Conservation (phyloP, 306 rosid genomes). For the Arachis hypogaea region DNA sequence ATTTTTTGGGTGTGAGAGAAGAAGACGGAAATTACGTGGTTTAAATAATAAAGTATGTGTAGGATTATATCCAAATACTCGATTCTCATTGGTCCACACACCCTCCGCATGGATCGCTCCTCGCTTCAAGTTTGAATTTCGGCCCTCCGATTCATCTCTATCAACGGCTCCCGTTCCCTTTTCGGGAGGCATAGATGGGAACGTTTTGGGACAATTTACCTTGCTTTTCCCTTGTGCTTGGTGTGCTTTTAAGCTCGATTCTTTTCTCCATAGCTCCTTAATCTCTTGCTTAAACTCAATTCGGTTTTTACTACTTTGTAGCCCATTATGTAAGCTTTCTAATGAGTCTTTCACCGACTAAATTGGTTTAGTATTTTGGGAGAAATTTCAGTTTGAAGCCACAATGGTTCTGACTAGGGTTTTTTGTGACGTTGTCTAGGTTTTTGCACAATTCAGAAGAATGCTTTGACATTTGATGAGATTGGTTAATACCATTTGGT, state of each 20-base stretch:
- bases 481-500: neutral
- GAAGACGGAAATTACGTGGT: conserved; percentile 47
- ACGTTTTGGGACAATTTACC: conserved; percentile 15
- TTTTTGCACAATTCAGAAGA: conserved; percentile 44
- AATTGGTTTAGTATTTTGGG: conserved; percentile 13
- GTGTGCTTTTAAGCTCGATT: conserved; percentile 80
- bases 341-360: conserved; percentile 8
- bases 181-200: conserved; percentile 32
- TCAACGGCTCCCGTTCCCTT: conserved; percentile 53
- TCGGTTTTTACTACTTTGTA: conserved; percentile 37
- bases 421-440: conserved; percentile 60
- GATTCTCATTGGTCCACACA: conserved; percentile 56
- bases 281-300: conserved; percentile 2
- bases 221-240: conserved; percentile 19
- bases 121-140: conserved; percentile 52
- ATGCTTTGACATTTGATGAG: conserved; percentile 31
- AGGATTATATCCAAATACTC: conserved; percentile 45
- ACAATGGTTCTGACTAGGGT: conserved; percentile 68
- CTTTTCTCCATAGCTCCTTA: conserved; percentile 40
- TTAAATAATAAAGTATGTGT: conserved; percentile 68
- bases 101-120: conserved; percentile 61
- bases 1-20: conserved; percentile 53
- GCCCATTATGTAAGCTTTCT: conserved; percentile 65
- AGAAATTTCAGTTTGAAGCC: conserved; percentile 55
- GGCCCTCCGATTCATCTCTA: conserved; percentile 46